Evolutionary conservation across 139 green algal genomes (phyloP), one percentile per base, ranked within the genome.

Genomic region (Zygnema circumcarinatum): DNA sequence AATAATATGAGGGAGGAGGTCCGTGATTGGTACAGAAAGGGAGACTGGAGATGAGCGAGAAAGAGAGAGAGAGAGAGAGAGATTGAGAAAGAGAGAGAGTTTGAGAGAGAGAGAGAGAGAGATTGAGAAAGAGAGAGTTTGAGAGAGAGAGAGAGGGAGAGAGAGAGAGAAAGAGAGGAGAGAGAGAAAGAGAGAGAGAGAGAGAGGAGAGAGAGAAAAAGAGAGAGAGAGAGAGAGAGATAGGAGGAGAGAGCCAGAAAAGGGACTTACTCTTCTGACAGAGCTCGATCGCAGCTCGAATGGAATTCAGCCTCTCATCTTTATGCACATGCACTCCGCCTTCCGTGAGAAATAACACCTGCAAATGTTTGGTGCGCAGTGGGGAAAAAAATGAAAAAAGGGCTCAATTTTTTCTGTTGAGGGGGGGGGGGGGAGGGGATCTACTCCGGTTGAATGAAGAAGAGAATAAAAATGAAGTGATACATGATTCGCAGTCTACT

Each of bases 321-420:
- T 81, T 62, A 62, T 87, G 41, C 20, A 56, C 32, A 54, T n/a
- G 16, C 16, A 33, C 79, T 2, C 40, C 32, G 2, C 83, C 83
- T 36, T 74, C 83, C 0, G 83, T 88, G 36, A 88, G 75, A 74
- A 88, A 88, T 20, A 88, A 54, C 20, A 88, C 83, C 75, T 86
- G 79, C 32, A 36, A 38, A 38, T 25, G 73, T 25, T 80, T n/a
- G 29, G 25, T 80, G 22, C 31, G 22, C 73, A n/a, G n/a, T n/a
- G n/a, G n/a, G n/a, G n/a, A n/a, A n/a, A n/a, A n/a, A n/a, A n/a
- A n/a, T n/a, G n/a, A n/a, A n/a, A n/a, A n/a, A n/a, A n/a, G n/a
- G 54, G 54, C 29, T 72, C 29, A 72, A 33, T 69, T 80, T 80
- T 72, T 72, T 72, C 29, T 72, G 54, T 25, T 25, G 54, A 29